Percentiles rank a stretch among this genome's conserved stretches.
These are phyloP conservation scores for Hibiscus syriacus DNA, from an alignment of 345 rosid genomes.

Conservation along the genomic window DNA sequence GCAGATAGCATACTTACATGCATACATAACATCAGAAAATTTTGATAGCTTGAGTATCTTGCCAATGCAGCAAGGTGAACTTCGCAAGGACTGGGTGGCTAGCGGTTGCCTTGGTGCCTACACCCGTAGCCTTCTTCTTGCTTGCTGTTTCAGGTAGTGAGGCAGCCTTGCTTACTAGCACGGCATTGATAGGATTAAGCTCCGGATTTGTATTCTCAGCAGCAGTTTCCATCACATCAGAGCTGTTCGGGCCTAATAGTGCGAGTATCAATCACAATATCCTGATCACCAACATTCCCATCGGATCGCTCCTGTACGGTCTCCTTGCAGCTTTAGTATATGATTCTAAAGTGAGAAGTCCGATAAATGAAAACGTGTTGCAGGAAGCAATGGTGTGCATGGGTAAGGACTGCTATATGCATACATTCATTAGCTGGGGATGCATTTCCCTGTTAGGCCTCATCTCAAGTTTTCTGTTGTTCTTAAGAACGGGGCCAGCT, in stretches of 20 bases:
- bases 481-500: conserved; percentile 42
- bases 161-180: conserved; percentile 31
- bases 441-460: conserved; percentile 42
- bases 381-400: conserved; percentile 37
- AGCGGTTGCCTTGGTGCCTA: conserved; percentile 54
- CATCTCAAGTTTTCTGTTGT: conserved; percentile 35
- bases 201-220: conserved; percentile 71
- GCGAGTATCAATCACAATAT: conserved; percentile 78
- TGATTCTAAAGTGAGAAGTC: conserved; percentile 41
- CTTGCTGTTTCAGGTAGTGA: conserved; percentile 43
- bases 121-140: conserved; percentile 53
- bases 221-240: conserved; percentile 75
- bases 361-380: conserved; percentile 7
- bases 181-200: conserved; percentile 60
- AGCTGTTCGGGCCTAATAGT: conserved; percentile 72
- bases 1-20: background rate
- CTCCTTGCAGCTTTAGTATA: conserved; percentile 66
- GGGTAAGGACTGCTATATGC: conserved; percentile 45
- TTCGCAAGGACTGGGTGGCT: conserved; percentile 84
- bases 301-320: conserved; percentile 75
- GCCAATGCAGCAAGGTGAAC: conserved; percentile 57
- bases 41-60: conserved; percentile 10
- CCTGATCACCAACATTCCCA: conserved; percentile 78
- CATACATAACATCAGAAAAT: conserved; percentile 2
- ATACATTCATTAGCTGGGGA: conserved; percentile 46